A percentile compares a stretch with the other conserved stretches of the same genome.
Evolutionary conservation across 805 yeast genomes (phyloP).

Genomic region (Wickerhamomyces canadensis): DNA sequence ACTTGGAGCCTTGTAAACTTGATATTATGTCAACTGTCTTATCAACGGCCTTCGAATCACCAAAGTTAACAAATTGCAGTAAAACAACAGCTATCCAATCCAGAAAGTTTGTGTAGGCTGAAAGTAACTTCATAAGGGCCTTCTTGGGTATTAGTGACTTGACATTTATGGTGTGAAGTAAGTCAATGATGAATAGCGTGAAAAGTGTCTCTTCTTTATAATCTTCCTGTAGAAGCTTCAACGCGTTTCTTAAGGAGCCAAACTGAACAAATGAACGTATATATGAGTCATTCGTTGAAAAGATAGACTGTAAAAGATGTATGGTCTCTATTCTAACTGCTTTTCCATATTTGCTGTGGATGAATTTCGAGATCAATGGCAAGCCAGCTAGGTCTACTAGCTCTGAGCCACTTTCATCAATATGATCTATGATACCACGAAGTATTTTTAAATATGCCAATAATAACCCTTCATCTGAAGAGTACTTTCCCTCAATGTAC

Average conservation of each 20-base stretch:
- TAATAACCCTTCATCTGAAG: neutral
- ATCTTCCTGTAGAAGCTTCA: slow-evolving; percentile 41
- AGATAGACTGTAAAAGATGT: slow-evolving; percentile 4
- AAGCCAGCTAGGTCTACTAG: slow-evolving; percentile 19
- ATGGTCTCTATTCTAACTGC: slow-evolving; percentile 2
- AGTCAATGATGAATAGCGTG: slow-evolving; percentile 33
- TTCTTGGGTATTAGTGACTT: slow-evolving; percentile 34
- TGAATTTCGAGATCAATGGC: slow-evolving; percentile 5
- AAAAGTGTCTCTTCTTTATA: slow-evolving; percentile 34
- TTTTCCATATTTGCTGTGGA: slow-evolving; percentile 1
- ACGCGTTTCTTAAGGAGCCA: slow-evolving; percentile 37
- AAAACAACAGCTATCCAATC: slow-evolving; percentile 36
- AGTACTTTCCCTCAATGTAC: slow-evolving; percentile 2
- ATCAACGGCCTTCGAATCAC: slow-evolving; percentile 17
- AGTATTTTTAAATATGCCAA: slow-evolving; percentile 2
- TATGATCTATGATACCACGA: neutral
- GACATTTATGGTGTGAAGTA: slow-evolving; percentile 31
- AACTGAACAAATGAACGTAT: slow-evolving; percentile 37
- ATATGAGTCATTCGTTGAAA: slow-evolving; percentile 27
- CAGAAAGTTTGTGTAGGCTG: slow-evolving; percentile 31
- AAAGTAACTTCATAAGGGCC: slow-evolving; percentile 35
- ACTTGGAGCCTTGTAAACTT: slow-evolving; percentile 30
- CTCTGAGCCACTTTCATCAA: neutral
- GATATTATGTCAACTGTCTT: slow-evolving; percentile 30
- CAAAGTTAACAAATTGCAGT: slow-evolving; percentile 23